Percentiles rank a stretch among this genome's conserved stretches.
Evolutionary conservation across 768 basidiomycete genomes (phyloP).

Genomic region (Tylopilus sp.): DNA sequence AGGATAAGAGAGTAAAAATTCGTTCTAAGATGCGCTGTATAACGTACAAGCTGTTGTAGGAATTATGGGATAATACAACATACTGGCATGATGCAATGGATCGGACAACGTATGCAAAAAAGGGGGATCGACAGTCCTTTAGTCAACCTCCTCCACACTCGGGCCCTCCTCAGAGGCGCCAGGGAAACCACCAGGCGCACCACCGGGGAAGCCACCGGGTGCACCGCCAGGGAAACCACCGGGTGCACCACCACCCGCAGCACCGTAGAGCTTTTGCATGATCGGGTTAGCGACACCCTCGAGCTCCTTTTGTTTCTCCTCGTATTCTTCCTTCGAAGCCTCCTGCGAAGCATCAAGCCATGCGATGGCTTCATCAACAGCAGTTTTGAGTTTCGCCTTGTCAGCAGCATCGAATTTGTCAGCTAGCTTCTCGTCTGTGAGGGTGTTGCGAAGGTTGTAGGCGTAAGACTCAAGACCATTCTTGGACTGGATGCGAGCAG

Average conservation of each 20-base stretch:
- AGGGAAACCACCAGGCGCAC: slow-evolving; percentile 69
- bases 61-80: slow-evolving; percentile 32
- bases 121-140: slow-evolving; percentile 21
- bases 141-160: slow-evolving; percentile 89
- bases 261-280: slow-evolving; percentile 68
- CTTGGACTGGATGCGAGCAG: slow-evolving; percentile 80
- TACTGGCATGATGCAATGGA: slow-evolving; percentile 30
- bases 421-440: slow-evolving; percentile 81
- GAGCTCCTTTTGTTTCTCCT: slow-evolving; percentile 89
- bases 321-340: slow-evolving; percentile 92
- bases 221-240: slow-evolving; percentile 56
- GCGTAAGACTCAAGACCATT: slow-evolving; percentile 92
- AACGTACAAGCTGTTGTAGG: slow-evolving; percentile 27
- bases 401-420: slow-evolving; percentile 85
- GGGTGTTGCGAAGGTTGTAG: slow-evolving; percentile 91
- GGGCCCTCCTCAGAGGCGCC: slow-evolving; percentile 78
- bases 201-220: slow-evolving; percentile 52
- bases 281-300: slow-evolving; percentile 79
- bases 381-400: slow-evolving; percentile 77
- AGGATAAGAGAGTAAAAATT: slow-evolving; percentile 2
- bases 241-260: slow-evolving; percentile 42
- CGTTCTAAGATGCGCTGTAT: slow-evolving; percentile 30
- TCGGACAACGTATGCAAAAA: slow-evolving; percentile 19
- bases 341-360: slow-evolving; percentile 89
- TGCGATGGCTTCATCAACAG: slow-evolving; percentile 78